Conservation (phyloP, 2,329 filamentous ascomycete species). For the Monosporascus sp. region DNA sequence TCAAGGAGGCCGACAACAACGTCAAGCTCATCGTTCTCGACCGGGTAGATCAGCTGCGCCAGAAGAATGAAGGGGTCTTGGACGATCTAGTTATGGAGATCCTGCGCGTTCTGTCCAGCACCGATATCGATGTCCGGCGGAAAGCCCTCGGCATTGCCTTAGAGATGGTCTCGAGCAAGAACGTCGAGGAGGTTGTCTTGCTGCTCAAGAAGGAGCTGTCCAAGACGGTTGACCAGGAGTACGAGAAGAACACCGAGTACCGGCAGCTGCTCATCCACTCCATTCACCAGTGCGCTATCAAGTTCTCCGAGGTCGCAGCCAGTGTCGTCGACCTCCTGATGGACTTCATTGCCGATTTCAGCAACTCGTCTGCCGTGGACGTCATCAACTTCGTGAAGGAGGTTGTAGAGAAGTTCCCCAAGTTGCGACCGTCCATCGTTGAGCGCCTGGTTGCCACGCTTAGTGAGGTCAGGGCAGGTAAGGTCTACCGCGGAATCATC, state of each 20-base stretch:
- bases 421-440: slow-evolving; percentile 80
- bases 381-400: slow-evolving; percentile 99
- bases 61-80: slow-evolving; percentile 83
- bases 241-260: slow-evolving; percentile 96
- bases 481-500: slow-evolving; percentile 92
- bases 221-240: slow-evolving; percentile 97
- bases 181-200: slow-evolving; percentile 94
- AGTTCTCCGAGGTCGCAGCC: slow-evolving; percentile 95
- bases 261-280: slow-evolving; percentile 92
- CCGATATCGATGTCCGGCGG: slow-evolving; percentile 90
- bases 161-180: slow-evolving; percentile 98
- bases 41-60: slow-evolving; percentile 80
- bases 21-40: slow-evolving; percentile 98
- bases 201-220: slow-evolving; percentile 95
- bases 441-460: slow-evolving; percentile 84
- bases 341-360: slow-evolving; percentile 99
- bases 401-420: slow-evolving; percentile 96
- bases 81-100: slow-evolving; percentile 98
- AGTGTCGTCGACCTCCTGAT: slow-evolving; percentile 95
- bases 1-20: slow-evolving; percentile 98
- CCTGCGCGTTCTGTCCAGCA: slow-evolving; percentile 85
- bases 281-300: slow-evolving; percentile 97
- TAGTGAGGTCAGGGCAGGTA: slow-evolving; percentile 88
- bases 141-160: slow-evolving; percentile 87
- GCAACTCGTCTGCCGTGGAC: slow-evolving; percentile 92